A percentile compares a stretch with the other conserved stretches of the same genome.
phyloP scores from a whole-genome alignment of 371 early-diverging fungal species.

The Rhizomucor miehei region DNA sequence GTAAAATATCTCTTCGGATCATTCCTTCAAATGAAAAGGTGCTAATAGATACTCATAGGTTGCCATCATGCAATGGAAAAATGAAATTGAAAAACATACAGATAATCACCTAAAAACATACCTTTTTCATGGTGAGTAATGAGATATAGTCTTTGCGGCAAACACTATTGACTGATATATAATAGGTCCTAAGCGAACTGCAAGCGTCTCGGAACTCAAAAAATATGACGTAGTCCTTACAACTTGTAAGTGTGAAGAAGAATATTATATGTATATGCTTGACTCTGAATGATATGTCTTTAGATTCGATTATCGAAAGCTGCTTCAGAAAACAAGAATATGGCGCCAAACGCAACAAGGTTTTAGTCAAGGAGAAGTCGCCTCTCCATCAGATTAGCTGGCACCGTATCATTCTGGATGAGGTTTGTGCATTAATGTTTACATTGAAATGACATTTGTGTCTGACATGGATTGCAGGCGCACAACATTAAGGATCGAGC shows the following conservation, averaged over 20 bases:
- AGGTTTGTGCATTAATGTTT: slow-evolving; percentile 25
- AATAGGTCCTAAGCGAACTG: slow-evolving; percentile 49
- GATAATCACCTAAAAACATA: slow-evolving; percentile 58
- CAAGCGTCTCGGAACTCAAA: slow-evolving; percentile 43
- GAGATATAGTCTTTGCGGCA: not conserved
- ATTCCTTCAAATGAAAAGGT: not conserved
- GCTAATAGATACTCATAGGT: slow-evolving; percentile 35
- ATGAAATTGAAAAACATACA: slow-evolving; percentile 78
- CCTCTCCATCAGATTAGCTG: slow-evolving; percentile 75
- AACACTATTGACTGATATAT: not conserved
- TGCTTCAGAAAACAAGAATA: slow-evolving; percentile 71
- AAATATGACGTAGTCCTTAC: slow-evolving; percentile 82
- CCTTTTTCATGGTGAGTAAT: slow-evolving; percentile 67
- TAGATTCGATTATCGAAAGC: slow-evolving; percentile 76
- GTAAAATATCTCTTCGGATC: slow-evolving; percentile 14
- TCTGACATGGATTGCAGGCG: slow-evolving; percentile 40
- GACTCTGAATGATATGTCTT: not conserved
- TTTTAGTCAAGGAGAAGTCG: slow-evolving; percentile 62
- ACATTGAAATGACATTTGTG: not conserved
- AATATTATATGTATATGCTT: not conserved
- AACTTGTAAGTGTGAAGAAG: slow-evolving; percentile 55
- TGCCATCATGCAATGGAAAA: slow-evolving; percentile 88
- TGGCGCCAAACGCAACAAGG: slow-evolving; percentile 59
- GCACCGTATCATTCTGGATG: slow-evolving; percentile 90
- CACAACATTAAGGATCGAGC: slow-evolving; percentile 96